These are phyloP conservation scores for Yamadazyma insecticola DNA, from an alignment of 805 yeast genomes.

Conservation along the genomic window DNA sequence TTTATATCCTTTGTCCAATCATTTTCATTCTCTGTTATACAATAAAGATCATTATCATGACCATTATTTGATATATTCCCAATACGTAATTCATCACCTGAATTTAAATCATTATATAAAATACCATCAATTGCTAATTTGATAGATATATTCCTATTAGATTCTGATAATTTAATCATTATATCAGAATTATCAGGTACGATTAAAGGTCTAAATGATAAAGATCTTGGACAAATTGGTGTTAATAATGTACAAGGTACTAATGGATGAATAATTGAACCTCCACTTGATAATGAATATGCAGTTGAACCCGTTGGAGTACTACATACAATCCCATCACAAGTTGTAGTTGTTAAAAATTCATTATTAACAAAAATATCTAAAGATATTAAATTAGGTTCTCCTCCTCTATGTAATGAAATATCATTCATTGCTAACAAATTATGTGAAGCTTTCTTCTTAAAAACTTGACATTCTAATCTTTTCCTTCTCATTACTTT, in stretches of 20 bases:
- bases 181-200: slow-evolving; percentile 78
- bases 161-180: slow-evolving; percentile 50
- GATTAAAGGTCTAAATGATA: slow-evolving; percentile 85
- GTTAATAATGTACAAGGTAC: slow-evolving; percentile 80
- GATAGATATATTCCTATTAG: slow-evolving; percentile 34
- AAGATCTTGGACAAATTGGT: slow-evolving; percentile 88
- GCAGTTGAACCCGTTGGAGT: slow-evolving; percentile 98
- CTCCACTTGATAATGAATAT: slow-evolving; percentile 84
- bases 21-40: slow-evolving; percentile 74
- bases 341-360: slow-evolving; percentile 82
- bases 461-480: slow-evolving; percentile 57
- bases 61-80: slow-evolving; percentile 13
- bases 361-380: slow-evolving; percentile 85
- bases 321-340: slow-evolving; percentile 81
- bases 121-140: slow-evolving; percentile 82
- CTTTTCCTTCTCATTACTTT: slow-evolving; percentile 73
- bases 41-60: slow-evolving; percentile 65
- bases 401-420: slow-evolving; percentile 79
- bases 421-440: slow-evolving; percentile 91
- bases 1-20: slow-evolving; percentile 94
- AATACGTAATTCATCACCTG: slow-evolving; percentile 79
- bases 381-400: slow-evolving; percentile 78
- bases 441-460: slow-evolving; percentile 19
- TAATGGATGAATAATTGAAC: slow-evolving; percentile 85
- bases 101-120: slow-evolving; percentile 59